Conservation (phyloP, 805 yeast genomes). For the Candida nanaspora region DNA sequence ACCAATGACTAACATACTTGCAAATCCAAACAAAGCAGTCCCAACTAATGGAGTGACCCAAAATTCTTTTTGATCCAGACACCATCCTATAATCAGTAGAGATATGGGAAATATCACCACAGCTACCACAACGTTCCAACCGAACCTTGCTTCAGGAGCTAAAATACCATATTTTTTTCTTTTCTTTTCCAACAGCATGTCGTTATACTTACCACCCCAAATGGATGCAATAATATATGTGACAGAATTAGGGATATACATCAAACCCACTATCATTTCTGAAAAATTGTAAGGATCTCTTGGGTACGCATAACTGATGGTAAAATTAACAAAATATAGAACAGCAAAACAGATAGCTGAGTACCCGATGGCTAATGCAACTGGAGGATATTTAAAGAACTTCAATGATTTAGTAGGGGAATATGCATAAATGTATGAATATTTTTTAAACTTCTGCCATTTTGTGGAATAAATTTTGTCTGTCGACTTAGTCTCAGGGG, state of each 20-base stretch:
- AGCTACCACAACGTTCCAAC: slow-evolving; percentile 65
- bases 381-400: slow-evolving; percentile 68
- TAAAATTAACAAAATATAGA: slow-evolving; percentile 67
- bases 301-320: slow-evolving; percentile 58
- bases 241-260: slow-evolving; percentile 79
- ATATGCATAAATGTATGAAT: slow-evolving; percentile 39
- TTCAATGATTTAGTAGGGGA: slow-evolving; percentile 57
- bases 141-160: slow-evolving; percentile 73
- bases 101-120: slow-evolving; percentile 57
- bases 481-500: no score
- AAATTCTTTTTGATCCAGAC: slow-evolving; percentile 52
- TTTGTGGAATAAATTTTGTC: no score
- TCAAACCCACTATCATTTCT: slow-evolving; percentile 59
- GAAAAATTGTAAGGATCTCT: slow-evolving; percentile 63
- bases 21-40: slow-evolving; percentile 74
- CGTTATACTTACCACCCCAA: slow-evolving; percentile 80
- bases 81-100: slow-evolving; percentile 76
- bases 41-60: slow-evolving; percentile 83
- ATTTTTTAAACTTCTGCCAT: slow-evolving; percentile 17
- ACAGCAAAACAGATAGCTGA: slow-evolving; percentile 68
- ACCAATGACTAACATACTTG: slow-evolving; percentile 79
- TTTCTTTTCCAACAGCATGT: slow-evolving; percentile 43
- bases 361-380: slow-evolving; percentile 53
- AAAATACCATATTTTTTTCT: slow-evolving; percentile 54
- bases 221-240: slow-evolving; percentile 70